Evolutionary conservation across 2,329 filamentous ascomycete genomes (phyloP).

Genomic region (Venturia oleaginea): DNA sequence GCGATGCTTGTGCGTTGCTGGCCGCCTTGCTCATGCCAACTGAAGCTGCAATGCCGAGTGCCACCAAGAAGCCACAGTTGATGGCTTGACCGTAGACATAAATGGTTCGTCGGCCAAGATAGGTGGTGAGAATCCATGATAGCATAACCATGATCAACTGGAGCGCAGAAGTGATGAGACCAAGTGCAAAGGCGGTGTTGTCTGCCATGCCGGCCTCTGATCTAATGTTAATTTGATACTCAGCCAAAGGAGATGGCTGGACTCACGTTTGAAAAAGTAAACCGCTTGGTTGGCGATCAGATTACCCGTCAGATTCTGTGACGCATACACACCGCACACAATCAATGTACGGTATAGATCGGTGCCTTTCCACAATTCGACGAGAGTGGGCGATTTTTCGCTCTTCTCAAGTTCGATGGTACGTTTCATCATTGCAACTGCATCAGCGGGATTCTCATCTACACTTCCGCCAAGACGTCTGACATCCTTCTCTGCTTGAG

Average conservation of each 20-base stretch:
- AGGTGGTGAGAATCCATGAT: constrained; percentile 72
- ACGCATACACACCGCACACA: constrained; percentile 45
- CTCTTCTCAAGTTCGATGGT: constrained; percentile 69
- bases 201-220: constrained; percentile 11
- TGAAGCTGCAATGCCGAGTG: constrained; percentile 76
- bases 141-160: constrained; percentile 41
- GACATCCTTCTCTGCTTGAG: constrained; percentile 58
- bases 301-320: constrained; percentile 40
- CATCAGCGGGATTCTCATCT: constrained; percentile 68
- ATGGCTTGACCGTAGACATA: constrained; percentile 61
- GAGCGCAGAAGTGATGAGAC: constrained; percentile 60
- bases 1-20: constrained; percentile 56
- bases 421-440: constrained; percentile 84
- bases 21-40: constrained; percentile 50
- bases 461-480: constrained; percentile 55
- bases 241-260: constrained; percentile 31
- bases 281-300: constrained; percentile 39
- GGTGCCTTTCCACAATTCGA: constrained; percentile 56
- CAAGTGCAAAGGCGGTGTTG: constrained; percentile 41
- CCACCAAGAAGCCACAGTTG: constrained; percentile 58
- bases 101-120: constrained; percentile 61
- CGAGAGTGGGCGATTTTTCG: constrained; percentile 2
- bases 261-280: constrained; percentile 41
- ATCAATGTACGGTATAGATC: constrained; percentile 73
- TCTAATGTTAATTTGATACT: constrained; percentile 42